These are phyloP conservation scores for Cenchrus americanus DNA, from an alignment of 176 grass and related monocot species.

Conservation along the genomic window DNA sequence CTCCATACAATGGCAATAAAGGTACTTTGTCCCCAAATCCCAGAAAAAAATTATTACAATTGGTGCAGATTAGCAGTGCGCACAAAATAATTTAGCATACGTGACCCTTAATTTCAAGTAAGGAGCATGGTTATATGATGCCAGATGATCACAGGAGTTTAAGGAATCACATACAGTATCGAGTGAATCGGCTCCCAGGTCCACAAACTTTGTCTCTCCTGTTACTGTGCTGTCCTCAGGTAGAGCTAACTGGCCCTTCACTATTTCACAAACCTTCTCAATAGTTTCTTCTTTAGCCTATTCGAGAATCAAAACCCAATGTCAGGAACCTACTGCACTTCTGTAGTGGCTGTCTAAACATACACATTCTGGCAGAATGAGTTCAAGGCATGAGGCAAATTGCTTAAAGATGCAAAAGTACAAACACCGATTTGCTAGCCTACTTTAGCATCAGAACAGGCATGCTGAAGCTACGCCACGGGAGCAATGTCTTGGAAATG, in stretches of 20 bases:
- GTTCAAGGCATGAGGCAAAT: background rate
- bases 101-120: background rate
- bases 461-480: background rate
- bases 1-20: background rate
- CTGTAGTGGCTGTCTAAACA: background rate
- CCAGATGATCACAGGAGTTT: background rate
- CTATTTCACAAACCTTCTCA: conserved; percentile 52
- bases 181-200: conserved; percentile 68
- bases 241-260: conserved; percentile 58
- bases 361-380: background rate
- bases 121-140: background rate
- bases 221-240: background rate
- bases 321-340: background rate
- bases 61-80: background rate
- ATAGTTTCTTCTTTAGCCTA: conserved; percentile 57
- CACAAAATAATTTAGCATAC: background rate
- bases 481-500: background rate
- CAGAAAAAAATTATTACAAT: background rate
- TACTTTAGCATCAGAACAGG: background rate
- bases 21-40: background rate
- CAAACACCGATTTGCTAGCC: background rate
- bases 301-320: conserved; percentile 1
- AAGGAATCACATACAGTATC: conserved; percentile 59
- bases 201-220: conserved; percentile 61
- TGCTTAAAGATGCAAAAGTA: background rate